Evolutionary conservation across 257 asterid genomes (phyloP).

Genomic region (Lantana camara): DNA sequence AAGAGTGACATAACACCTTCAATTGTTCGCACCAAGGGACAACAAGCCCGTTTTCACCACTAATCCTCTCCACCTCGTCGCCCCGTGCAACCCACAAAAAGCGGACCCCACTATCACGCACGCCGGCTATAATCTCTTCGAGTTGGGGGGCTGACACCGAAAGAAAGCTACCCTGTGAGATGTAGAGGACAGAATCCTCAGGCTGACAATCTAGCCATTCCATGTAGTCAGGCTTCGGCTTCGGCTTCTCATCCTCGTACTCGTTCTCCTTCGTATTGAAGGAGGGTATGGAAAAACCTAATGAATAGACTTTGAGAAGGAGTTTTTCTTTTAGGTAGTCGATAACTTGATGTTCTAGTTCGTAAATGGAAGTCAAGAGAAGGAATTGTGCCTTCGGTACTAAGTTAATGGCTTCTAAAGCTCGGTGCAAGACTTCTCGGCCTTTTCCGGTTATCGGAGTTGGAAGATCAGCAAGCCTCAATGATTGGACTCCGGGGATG

Average conservation of each 20-base stretch:
- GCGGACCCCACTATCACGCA: conserved; percentile 41
- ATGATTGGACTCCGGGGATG: conserved; percentile 53
- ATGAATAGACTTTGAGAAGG: conserved; percentile 37
- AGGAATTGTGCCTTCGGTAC: conserved; percentile 42
- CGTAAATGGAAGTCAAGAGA: conserved; percentile 45
- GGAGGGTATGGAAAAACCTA: conserved; percentile 49
- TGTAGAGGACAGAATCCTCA: conserved; percentile 47
- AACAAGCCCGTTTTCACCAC: conserved; percentile 40
- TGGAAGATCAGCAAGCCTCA: conserved; percentile 49
- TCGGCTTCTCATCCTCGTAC: no score
- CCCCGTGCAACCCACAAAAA: conserved; percentile 56
- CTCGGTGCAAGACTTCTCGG: conserved; percentile 13
- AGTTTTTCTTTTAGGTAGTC: conserved; percentile 29
- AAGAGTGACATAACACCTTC: conserved; percentile 55
- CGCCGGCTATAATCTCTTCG: conserved; percentile 48
- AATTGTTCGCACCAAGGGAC: conserved; percentile 68
- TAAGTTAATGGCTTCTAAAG: conserved; percentile 17
- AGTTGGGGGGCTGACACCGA: conserved; percentile 46
- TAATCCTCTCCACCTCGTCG: conserved; percentile 14
- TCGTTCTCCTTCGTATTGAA: neutral
- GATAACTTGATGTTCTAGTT: conserved; percentile 46
- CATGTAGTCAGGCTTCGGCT: conserved; percentile 25
- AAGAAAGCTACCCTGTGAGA: conserved; percentile 66
- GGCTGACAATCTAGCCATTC: conserved; percentile 63
- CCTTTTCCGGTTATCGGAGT: conserved; percentile 28